Evolutionary conservation across 73 alveolate species (phyloP), one percentile per base, ranked within the genome.

Genomic region (Diophrys appendiculata): DNA sequence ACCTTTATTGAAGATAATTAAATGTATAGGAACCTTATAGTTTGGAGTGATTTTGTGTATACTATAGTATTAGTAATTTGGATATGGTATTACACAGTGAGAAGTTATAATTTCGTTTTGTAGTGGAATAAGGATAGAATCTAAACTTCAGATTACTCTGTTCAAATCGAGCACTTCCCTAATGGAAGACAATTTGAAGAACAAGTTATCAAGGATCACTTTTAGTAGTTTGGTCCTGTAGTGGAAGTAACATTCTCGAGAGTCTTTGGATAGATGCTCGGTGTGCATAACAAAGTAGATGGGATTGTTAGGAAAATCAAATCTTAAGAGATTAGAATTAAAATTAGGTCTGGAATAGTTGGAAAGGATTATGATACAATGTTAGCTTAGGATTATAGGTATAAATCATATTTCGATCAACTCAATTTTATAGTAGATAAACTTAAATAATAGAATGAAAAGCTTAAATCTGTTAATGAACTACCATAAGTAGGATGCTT

Each of bases 401-500:
- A 22, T 33, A 70, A 22, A 30, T 33, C 31, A n/a, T 34, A 33
- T 23, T 8, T 70, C 67, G 34, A 70, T 31, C 31, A 70, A 33
- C 68, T 33, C 30, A 70, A 70, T 33, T 25, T 55, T 3, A 75
- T 75, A 75, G 83, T 55, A 33, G 65, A 75, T 2, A 54, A 53
- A 26, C 32, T 75, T n/a, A 75, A 75, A 55, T 25, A 55, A 1
- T 31, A 52, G 29, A 33, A 75, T 32, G 75, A 73, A 1, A 33
- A 56, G 13, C 14, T 75, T n/a, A 54, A 54, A 29, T 23, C 33
- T 34, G 13, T 75, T 13, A 33, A 54, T 24, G 83, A 75, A 18
- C 28, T 55, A 1, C 83, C 83, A 18, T 31, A 24, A 29, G 26
- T 75, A 0, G 83, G 83, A 18, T 73, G 75, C 26, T 75, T 75